Evolutionary conservation across 768 basidiomycete species (phyloP), one percentile per base, ranked within the genome.

Genomic region (Guyanaporus albipodus): DNA sequence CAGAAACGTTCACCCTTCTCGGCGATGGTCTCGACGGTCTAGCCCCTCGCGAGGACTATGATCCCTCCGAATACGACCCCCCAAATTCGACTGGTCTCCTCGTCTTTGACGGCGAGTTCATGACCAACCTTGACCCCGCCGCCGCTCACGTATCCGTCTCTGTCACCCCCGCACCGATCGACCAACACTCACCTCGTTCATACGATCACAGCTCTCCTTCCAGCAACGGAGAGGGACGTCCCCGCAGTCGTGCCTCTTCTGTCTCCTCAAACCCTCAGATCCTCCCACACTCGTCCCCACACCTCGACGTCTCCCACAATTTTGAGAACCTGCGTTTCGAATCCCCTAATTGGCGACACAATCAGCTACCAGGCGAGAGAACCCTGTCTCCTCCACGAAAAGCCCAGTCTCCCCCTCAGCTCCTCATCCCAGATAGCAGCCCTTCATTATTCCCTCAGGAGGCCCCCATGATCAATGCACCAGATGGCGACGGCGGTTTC

Each of bases 41-140:
- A 54, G 60, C 62, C 44, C 55, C 44, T 59, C 58, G 60, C 50
- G 56, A 67, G 64, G 82, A 80, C 24, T 89, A 90, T 75, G 80
- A 89, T 61, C 87, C 87, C 4, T 64, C 77, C 23, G 83, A 88
- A 46, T 89, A 79, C 72, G 87, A 90, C 68, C 58, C 68, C 5
- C 81, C 84, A 17, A 63, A 72, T 48, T 67, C 69, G 2, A 60
- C 74, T 26, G 57, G 63, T 22, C 73, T 82, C 10, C 73, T 88
- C 55, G 77, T 85, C 69, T 82, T 83, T 63, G 77, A 82, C 57
- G 51, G 56, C 56, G 75, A 76, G 10, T 80, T 60, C 50, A 73
- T 76, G 53, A 55, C 64, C 24, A 49, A 50, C 22, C 49, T 68
- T 38, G 63, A 67, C 54, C 58, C 58, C 11, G 48, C 48, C 29